These are phyloP conservation scores for Samsoniella hepiali DNA, from an alignment of 2,329 filamentous ascomycete species.

Conservation along the genomic window DNA sequence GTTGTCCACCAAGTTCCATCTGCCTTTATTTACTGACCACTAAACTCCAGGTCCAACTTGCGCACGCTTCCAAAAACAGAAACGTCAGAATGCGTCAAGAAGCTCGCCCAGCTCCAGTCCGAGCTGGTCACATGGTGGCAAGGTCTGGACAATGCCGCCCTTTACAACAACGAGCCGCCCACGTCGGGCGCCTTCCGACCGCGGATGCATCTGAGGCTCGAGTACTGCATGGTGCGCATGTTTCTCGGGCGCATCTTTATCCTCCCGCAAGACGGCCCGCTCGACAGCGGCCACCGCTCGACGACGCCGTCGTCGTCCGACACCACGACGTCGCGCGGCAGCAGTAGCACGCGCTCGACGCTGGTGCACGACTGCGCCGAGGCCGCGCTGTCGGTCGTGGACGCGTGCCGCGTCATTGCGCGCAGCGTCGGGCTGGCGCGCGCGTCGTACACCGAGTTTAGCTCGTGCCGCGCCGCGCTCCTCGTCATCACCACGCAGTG, in stretches of 20 bases:
- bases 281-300: slow-evolving; percentile 31
- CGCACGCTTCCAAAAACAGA: slow-evolving; percentile 32
- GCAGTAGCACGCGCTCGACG: slow-evolving; percentile 30
- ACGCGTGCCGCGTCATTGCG: slow-evolving; percentile 47
- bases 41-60: slow-evolving; percentile 30
- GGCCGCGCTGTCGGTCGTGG: slow-evolving; percentile 48
- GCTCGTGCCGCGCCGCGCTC: slow-evolving; percentile 51
- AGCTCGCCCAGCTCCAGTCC: slow-evolving; percentile 36
- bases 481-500: slow-evolving; percentile 44
- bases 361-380: slow-evolving; percentile 52
- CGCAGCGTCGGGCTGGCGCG: slow-evolving; percentile 51
- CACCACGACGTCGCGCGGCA: slow-evolving; percentile 23
- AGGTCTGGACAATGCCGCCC: slow-evolving; percentile 31
- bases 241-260: slow-evolving; percentile 54
- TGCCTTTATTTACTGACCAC: slow-evolving; percentile 14
- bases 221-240: slow-evolving; percentile 51
- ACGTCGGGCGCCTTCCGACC: slow-evolving; percentile 42
- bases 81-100: slow-evolving; percentile 31
- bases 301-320: slow-evolving; percentile 28
- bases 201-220: slow-evolving; percentile 49
- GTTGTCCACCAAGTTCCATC: slow-evolving; percentile 5
- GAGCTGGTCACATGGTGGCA: slow-evolving; percentile 40
- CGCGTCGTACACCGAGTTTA: slow-evolving; percentile 55
- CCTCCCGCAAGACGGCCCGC: slow-evolving; percentile 34
- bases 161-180: slow-evolving; percentile 34